Conservation (phyloP, 179 eudicot species). For the Spergularia azorica region DNA sequence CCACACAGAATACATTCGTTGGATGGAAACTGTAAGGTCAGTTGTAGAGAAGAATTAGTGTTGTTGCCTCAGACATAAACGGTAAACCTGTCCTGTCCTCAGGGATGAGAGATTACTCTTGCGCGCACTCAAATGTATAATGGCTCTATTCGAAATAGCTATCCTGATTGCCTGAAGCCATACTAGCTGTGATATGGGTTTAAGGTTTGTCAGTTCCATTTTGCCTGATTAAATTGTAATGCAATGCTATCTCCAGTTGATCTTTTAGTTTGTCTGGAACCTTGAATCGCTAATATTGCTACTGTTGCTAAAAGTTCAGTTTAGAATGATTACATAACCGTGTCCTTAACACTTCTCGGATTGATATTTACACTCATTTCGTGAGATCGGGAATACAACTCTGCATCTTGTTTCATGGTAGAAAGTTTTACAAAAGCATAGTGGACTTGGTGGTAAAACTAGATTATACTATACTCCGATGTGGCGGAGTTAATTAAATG, state of each 20-base stretch:
- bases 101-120: not conserved
- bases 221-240: not conserved
- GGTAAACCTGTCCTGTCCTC: not conserved
- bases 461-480: too few species aligned
- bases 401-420: too few species aligned
- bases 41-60: slow-evolving; percentile 44
- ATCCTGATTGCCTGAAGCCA: not conserved
- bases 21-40: slow-evolving; percentile 66
- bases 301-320: not conserved
- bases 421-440: too few species aligned
- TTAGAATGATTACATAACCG: not conserved
- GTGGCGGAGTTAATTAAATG: too few species aligned
- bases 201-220: not conserved
- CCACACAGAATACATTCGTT: slow-evolving; percentile 61
- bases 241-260: not conserved
- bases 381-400: too few species aligned
- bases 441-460: too few species aligned
- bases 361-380: too few species aligned
- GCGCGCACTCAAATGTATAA: not conserved
- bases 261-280: not conserved
- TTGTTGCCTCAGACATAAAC: slow-evolving; percentile 4
- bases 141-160: slow-evolving; percentile 1
- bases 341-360: too few species aligned
- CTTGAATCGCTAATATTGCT: not conserved
- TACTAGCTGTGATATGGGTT: not conserved